phyloP scores from a whole-genome alignment of 2,329 filamentous ascomycete species.

The Venturia nashicola region DNA sequence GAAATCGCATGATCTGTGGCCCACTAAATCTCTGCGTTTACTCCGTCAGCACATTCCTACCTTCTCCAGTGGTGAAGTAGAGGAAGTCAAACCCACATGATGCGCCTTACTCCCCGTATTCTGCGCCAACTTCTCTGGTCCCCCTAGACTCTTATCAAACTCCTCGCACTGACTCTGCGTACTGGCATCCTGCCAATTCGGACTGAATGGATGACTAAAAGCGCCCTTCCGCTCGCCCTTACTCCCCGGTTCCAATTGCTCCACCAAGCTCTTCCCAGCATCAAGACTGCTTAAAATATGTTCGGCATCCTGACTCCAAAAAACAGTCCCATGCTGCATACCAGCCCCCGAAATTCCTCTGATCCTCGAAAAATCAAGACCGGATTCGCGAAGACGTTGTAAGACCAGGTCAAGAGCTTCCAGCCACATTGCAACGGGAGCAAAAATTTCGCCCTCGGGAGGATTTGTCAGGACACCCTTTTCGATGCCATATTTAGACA shows the following conservation, averaged over 20 bases:
- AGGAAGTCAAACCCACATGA: slow-evolving; percentile 48
- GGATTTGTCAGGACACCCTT: slow-evolving; percentile 84
- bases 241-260: slow-evolving; percentile 47
- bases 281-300: slow-evolving; percentile 49
- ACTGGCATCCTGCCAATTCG: slow-evolving; percentile 97
- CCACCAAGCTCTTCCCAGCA: slow-evolving; percentile 47
- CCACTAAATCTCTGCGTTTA: slow-evolving; percentile 72
- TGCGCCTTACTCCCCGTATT: slow-evolving; percentile 87
- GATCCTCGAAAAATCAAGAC: slow-evolving; percentile 61
- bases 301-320: slow-evolving; percentile 68
- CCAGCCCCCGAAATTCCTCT: slow-evolving; percentile 80
- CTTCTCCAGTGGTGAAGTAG: not conserved
- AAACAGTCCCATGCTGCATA: slow-evolving; percentile 96
- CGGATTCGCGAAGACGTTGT: slow-evolving; percentile 53
- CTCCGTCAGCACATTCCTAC: not conserved
- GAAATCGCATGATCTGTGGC: slow-evolving; percentile 87
- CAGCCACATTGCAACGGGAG: slow-evolving; percentile 87
- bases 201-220: slow-evolving; percentile 76
- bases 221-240: slow-evolving; percentile 37
- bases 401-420: slow-evolving; percentile 85
- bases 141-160: slow-evolving; percentile 65
- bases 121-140: slow-evolving; percentile 55
- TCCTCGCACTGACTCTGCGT: slow-evolving; percentile 84
- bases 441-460: slow-evolving; percentile 76
- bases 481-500: slow-evolving; percentile 53